Conservation (phyloP, 495 filamentous ascomycete species). For the Mycothermus thermophilus region DNA sequence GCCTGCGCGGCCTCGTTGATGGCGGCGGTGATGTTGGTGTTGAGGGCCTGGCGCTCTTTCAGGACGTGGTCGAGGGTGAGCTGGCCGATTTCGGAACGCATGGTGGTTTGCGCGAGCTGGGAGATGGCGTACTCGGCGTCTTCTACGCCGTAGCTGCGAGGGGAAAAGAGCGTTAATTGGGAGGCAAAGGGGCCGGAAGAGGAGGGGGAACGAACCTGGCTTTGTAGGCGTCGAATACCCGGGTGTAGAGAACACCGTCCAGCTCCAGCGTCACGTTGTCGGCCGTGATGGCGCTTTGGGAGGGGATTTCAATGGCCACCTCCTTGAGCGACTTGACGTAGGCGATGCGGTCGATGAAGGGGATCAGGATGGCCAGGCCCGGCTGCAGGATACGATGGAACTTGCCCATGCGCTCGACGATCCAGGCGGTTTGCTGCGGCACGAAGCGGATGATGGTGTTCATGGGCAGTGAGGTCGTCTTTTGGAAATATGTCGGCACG, state of each 20-base stretch:
- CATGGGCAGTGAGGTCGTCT: conserved; percentile 50
- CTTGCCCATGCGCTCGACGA: conserved; percentile 97
- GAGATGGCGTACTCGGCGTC: conserved; percentile 98
- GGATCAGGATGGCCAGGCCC: conserved; percentile 76
- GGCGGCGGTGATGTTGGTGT: conserved; percentile 91
- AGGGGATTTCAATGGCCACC: conserved; percentile 83
- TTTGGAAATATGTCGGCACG: conserved; percentile 43
- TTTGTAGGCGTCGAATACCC: conserved; percentile 95
- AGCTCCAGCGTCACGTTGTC: conserved; percentile 96
- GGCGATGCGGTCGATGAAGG: conserved; percentile 87
- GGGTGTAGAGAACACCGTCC: conserved; percentile 87
- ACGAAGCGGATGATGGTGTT: conserved; percentile 97
- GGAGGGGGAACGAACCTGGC: conserved; percentile 47
- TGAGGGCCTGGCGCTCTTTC: conserved; percentile 88
- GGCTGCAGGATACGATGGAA: conserved; percentile 86
- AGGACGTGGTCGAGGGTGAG: conserved; percentile 93
- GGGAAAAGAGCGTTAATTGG: conserved; percentile 7
- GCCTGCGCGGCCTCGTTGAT: conserved; percentile 96
- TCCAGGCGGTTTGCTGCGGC: conserved; percentile 97
- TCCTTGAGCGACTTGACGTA: conserved; percentile 98
- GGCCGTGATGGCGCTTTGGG: conserved; percentile 91
- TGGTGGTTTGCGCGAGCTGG: conserved; percentile 94
- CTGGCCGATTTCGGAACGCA: conserved; percentile 96
- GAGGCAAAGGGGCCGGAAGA: conserved; percentile 1
- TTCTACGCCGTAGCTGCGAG: conserved; percentile 80